Evolutionary conservation across 2,329 filamentous ascomycete species (phyloP).

Genomic region (Juglanconis oblonga): DNA sequence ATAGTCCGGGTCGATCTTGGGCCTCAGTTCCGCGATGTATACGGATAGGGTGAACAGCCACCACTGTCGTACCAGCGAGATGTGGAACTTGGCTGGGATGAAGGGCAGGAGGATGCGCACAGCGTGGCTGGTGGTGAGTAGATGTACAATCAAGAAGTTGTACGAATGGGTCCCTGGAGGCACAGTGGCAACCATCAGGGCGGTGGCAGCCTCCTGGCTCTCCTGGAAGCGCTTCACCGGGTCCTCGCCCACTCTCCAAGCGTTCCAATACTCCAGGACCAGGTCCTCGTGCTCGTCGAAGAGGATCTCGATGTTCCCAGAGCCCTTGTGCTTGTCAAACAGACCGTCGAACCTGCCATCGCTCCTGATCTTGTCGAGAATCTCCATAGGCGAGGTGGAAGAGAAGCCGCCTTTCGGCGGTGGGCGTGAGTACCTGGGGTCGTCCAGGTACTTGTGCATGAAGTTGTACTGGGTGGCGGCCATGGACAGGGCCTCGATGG

Average conservation of each 20-base stretch:
- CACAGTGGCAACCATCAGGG: slow-evolving; percentile 61
- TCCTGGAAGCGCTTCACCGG: slow-evolving; percentile 72
- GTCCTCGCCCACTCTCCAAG: slow-evolving; percentile 67
- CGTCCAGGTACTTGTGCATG: slow-evolving; percentile 67
- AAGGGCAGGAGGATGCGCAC: slow-evolving; percentile 80
- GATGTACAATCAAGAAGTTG: slow-evolving; percentile 79
- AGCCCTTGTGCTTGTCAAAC: slow-evolving; percentile 52
- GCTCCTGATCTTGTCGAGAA: slow-evolving; percentile 65
- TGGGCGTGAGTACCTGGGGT: slow-evolving; percentile 66
- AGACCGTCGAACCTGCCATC: slow-evolving; percentile 70
- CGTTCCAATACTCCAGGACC: slow-evolving; percentile 86
- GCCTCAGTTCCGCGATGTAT: slow-evolving; percentile 74
- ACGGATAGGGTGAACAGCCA: slow-evolving; percentile 78
- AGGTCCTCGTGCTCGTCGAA: slow-evolving; percentile 67
- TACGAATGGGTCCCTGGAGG: slow-evolving; percentile 60
- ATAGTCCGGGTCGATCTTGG: slow-evolving; percentile 64
- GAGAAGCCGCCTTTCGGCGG: slow-evolving; percentile 45
- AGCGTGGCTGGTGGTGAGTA: slow-evolving; percentile 84
- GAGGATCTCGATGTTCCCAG: slow-evolving; percentile 63
- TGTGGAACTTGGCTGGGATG: slow-evolving; percentile 69
- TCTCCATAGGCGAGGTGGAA: slow-evolving; percentile 62
- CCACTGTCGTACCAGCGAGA: slow-evolving; percentile 78
- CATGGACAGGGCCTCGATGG: slow-evolving; percentile 81
- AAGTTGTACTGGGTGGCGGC: slow-evolving; percentile 57
- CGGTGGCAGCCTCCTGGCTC: slow-evolving; percentile 61